Conservation (phyloP, 306 rosid genomes). For the Sechiopsis laciniata region DNA sequence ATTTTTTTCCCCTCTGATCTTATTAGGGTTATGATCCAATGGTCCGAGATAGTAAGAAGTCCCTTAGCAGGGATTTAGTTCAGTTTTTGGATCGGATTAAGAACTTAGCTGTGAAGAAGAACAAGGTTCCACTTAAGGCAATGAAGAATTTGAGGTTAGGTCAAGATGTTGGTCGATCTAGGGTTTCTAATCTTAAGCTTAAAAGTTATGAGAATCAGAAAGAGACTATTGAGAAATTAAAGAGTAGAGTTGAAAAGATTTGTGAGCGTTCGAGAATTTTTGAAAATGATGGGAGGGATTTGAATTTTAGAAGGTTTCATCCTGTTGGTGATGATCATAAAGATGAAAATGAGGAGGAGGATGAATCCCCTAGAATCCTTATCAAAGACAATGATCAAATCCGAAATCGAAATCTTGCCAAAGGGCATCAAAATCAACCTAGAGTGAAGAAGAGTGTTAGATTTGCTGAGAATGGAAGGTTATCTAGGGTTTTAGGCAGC, state of each 20-base stretch:
- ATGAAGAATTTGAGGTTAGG: conserved; percentile 40
- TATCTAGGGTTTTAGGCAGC: conserved; percentile 39
- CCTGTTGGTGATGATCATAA: conserved; percentile 29
- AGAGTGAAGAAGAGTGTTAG: conserved; percentile 66
- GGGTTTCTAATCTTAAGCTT: conserved; percentile 25
- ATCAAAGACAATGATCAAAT: conserved; percentile 26
- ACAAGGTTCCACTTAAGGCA: conserved; percentile 30
- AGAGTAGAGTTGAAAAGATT: conserved; percentile 69
- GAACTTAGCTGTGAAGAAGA: conserved; percentile 46
- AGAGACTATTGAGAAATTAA: conserved; percentile 52
- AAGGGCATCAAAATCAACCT: conserved; percentile 40
- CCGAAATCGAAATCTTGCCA: conserved; percentile 32
- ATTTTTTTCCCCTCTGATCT: not conserved
- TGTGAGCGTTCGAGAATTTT: conserved; percentile 41
- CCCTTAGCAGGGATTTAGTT: conserved; percentile 58
- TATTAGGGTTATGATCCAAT: conserved; percentile 55
- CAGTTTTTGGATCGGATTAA: conserved; percentile 66
- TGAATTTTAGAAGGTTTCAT: conserved; percentile 40
- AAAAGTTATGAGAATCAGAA: conserved; percentile 36
- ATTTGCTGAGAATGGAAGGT: conserved; percentile 58
- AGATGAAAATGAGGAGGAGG: conserved; percentile 34
- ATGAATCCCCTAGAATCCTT: conserved; percentile 29
- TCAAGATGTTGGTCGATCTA: conserved; percentile 32
- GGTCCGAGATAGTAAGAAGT: conserved; percentile 60
- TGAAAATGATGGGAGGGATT: conserved; percentile 40